Percentiles rank a stretch among this genome's conserved stretches.
Evolutionary conservation across 768 basidiomycete species (phyloP).

Genomic region (Collybia sordida): DNA sequence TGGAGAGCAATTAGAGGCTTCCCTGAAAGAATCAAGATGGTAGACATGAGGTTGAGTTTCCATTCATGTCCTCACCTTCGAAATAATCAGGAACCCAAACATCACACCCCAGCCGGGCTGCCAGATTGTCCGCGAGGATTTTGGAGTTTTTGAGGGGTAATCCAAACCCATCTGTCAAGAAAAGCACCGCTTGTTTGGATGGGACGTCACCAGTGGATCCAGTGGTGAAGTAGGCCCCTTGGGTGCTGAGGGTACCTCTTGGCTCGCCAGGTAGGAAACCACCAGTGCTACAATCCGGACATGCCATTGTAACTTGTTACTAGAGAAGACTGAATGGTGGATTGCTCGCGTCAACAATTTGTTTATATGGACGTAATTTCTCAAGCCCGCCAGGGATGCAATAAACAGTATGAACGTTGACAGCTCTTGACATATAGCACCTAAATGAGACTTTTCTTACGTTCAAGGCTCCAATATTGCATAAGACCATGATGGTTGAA

Average conservation of each 20-base stretch:
- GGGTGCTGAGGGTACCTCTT: conserved; percentile 32
- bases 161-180: conserved; percentile 58
- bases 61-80: conserved; percentile 29
- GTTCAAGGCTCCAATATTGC: neutral
- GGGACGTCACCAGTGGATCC: conserved; percentile 16
- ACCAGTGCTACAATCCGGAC: conserved; percentile 45
- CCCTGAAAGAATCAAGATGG: conserved; percentile 23
- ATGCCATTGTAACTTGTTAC: conserved; percentile 24
- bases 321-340: neutral
- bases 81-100: conserved; percentile 62
- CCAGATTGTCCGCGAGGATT: conserved; percentile 50
- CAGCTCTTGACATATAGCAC: neutral
- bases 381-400: neutral
- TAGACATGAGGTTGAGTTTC: neutral
- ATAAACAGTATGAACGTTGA: neutral
- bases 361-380: neutral
- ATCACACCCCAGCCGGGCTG: conserved; percentile 44
- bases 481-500: no score
- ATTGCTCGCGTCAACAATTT: no score
- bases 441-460: neutral
- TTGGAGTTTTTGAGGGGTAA: conserved; percentile 49
- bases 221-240: conserved; percentile 42
- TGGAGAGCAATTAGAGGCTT: conserved; percentile 26
- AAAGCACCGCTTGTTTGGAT: conserved; percentile 35
- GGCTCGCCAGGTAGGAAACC: conserved; percentile 44